phyloP scores from a whole-genome alignment of 495 filamentous ascomycete genomes.

The Amphirosellinia nigrospora region DNA sequence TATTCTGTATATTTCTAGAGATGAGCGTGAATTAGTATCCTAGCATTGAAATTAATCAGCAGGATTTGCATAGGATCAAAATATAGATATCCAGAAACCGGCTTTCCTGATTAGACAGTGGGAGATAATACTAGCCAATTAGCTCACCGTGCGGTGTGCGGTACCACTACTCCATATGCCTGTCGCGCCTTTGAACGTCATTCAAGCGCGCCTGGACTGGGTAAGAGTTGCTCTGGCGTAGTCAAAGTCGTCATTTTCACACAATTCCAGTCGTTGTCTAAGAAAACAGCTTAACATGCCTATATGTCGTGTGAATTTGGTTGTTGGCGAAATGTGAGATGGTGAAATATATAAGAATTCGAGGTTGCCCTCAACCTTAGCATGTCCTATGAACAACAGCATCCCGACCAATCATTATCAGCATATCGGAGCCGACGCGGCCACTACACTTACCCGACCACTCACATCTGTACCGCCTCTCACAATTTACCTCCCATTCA shows the following conservation, averaged over 20 bases:
- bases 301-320: not conserved
- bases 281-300: not conserved
- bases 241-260: not conserved
- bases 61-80: too few relatives aligned
- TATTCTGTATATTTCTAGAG: too few relatives aligned
- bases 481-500: not conserved
- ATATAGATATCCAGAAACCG: too few relatives aligned
- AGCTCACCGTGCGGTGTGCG: not conserved
- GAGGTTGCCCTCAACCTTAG: not conserved
- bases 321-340: not conserved
- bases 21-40: too few relatives aligned
- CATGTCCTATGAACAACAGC: not conserved
- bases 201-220: conserved; percentile 5
- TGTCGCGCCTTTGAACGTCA: conserved; percentile 16
- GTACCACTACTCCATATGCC: not conserved
- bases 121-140: not conserved
- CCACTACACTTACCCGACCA: not conserved
- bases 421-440: conserved; percentile 6
- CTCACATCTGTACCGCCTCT: not conserved
- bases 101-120: too few relatives aligned
- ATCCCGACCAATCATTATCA: not conserved
- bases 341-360: conserved; percentile 4
- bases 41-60: too few relatives aligned
- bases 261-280: not conserved
- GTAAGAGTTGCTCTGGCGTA: not conserved